phyloP scores from a whole-genome alignment of 2,329 filamentous ascomycete species.

The Curvularia sp. region DNA sequence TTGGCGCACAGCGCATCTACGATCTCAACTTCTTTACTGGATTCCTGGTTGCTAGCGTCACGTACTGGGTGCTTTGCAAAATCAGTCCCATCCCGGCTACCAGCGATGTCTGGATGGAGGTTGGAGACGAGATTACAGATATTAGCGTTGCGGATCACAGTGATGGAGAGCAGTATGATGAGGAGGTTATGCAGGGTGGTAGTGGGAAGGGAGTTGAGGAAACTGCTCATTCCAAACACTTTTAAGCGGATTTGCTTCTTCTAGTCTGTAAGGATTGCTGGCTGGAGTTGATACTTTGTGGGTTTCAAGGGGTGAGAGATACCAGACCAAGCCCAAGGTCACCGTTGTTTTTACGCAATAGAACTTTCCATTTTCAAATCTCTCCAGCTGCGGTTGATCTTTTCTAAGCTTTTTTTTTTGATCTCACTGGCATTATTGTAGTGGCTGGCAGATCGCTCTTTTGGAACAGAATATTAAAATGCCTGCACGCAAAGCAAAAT shows the following conservation, averaged over 20 bases:
- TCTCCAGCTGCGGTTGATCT: background rate
- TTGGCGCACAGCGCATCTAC: constrained; percentile 84
- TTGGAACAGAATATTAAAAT: background rate
- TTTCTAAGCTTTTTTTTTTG: background rate
- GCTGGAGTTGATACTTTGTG: background rate
- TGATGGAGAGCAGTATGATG: constrained; percentile 39
- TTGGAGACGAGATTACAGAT: constrained; percentile 58
- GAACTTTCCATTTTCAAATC: background rate
- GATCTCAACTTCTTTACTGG: constrained; percentile 90
- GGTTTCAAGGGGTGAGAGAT: constrained; percentile 8
- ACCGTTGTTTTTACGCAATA: constrained; percentile 13
- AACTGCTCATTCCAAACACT: constrained; percentile 23
- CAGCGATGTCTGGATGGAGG: constrained; percentile 79
- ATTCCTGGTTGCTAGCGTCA: constrained; percentile 70
- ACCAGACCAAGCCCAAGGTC: constrained; percentile 18
- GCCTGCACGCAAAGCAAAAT: background rate
- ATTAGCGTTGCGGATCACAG: constrained; percentile 37
- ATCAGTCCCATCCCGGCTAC: constrained; percentile 76
- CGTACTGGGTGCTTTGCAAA: constrained; percentile 75
- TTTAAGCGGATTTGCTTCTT: constrained; percentile 3
- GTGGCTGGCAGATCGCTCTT: background rate
- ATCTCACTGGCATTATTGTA: background rate
- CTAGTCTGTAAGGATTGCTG: background rate
- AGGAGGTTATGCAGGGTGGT: constrained; percentile 35
- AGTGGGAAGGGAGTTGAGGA: constrained; percentile 23